Conservation (phyloP, 1,284 basidiomycete genomes). For the Trichosporon sp. region DNA sequence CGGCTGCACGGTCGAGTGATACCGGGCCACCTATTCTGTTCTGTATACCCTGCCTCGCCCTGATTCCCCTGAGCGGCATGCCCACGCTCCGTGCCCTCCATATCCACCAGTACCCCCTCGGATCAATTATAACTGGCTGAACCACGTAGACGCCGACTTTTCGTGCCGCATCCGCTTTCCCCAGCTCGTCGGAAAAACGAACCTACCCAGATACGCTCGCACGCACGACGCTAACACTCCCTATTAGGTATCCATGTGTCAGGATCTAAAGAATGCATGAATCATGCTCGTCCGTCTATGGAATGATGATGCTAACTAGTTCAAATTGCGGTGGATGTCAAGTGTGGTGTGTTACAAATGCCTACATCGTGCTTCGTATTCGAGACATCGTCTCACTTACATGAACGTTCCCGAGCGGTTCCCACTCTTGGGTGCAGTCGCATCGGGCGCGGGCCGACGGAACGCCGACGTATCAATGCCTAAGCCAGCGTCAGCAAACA, state of each 20-base stretch:
- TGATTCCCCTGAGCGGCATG: conserved; percentile 2
- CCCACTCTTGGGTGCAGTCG: conserved; percentile 53
- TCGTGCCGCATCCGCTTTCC: not conserved
- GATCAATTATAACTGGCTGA: conserved; percentile 19
- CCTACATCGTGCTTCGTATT: not conserved
- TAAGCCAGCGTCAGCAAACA: not conserved
- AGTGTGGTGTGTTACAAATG: not conserved
- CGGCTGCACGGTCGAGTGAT: conserved; percentile 13
- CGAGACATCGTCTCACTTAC: conserved; percentile 18
- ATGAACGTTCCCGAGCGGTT: conserved; percentile 48
- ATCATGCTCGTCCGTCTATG: not conserved
- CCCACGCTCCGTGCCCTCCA: not conserved
- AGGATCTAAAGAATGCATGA: conserved; percentile 6
- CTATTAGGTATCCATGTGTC: not conserved
- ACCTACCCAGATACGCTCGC: not conserved
- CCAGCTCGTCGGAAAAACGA: not conserved
- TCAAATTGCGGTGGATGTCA: not conserved
- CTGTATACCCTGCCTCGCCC: not conserved
- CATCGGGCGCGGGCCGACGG: conserved; percentile 47
- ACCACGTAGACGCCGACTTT: conserved; percentile 17
- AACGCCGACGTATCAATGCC: conserved; percentile 51
- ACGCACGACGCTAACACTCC: not conserved
- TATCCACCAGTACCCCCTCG: not conserved
- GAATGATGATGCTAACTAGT: not conserved
- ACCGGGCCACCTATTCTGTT: not conserved